These are phyloP conservation scores for Przewalskia tangutica DNA, from an alignment of 257 asterid species.

Conservation along the genomic window DNA sequence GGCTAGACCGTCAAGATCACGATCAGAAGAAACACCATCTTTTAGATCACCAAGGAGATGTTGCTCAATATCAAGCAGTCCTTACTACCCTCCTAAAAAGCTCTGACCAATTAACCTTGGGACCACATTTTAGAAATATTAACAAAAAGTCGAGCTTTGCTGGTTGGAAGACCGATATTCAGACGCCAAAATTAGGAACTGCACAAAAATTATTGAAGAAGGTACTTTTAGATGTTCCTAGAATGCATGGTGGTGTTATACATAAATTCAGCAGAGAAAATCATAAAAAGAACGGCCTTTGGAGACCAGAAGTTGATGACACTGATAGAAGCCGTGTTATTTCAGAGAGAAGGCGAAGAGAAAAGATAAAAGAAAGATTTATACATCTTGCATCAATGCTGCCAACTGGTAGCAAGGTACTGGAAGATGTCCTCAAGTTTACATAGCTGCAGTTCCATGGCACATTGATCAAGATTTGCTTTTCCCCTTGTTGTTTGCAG, in stretches of 20 bases:
- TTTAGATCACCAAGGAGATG: conserved; percentile 31
- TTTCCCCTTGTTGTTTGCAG: conserved; percentile 29
- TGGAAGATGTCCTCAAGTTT: not conserved
- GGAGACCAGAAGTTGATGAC: conserved; percentile 46
- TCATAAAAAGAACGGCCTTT: conserved; percentile 24
- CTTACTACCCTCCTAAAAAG: conserved; percentile 67
- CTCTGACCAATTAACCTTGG: conserved; percentile 68
- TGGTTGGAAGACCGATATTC: conserved; percentile 43
- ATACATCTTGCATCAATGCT: conserved; percentile 63
- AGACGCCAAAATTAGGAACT: conserved; percentile 14
- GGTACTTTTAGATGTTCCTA: conserved; percentile 56
- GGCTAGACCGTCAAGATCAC: conserved; percentile 26
- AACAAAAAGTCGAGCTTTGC: conserved; percentile 53
- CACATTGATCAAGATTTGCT: not conserved
- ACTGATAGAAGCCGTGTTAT: conserved; percentile 47
- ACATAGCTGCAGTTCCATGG: not conserved
- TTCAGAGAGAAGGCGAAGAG: conserved; percentile 74
- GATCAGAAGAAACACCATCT: conserved; percentile 23
- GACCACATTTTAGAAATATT: conserved; percentile 49
- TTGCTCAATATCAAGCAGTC: conserved; percentile 57
- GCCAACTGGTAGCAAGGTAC: conserved; percentile 88
- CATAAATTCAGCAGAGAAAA: conserved; percentile 28
- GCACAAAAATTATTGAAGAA: conserved; percentile 69
- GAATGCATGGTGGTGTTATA: conserved; percentile 34
- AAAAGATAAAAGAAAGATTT: conserved; percentile 69